A percentile compares a stretch with the other conserved stretches of the same genome.
These are phyloP conservation scores for Fusarium oligoseptatum DNA, from an alignment of 2,329 filamentous ascomycete species.

Conservation along the genomic window DNA sequence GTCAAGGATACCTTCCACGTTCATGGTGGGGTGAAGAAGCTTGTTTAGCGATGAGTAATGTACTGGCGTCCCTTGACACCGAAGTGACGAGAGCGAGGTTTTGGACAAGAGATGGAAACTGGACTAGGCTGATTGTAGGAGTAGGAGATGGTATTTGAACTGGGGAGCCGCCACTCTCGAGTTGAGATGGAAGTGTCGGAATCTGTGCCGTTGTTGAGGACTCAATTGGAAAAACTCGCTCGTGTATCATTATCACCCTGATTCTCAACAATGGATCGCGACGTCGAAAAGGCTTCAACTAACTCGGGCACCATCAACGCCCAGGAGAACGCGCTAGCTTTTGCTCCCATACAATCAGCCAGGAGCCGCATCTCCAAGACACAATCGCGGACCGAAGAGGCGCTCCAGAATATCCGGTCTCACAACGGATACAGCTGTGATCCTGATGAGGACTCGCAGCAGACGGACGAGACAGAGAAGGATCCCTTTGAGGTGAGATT, in stretches of 20 bases:
- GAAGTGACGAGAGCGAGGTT: slow-evolving; percentile 3
- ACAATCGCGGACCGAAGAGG: slow-evolving; percentile 20
- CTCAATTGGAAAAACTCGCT: background rate
- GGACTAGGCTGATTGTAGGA: background rate
- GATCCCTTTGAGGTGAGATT: slow-evolving; percentile 78
- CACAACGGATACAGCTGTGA: slow-evolving; percentile 61
- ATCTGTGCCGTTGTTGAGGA: background rate
- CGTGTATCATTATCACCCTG: background rate
- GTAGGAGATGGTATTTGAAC: slow-evolving; percentile 18
- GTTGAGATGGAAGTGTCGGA: background rate
- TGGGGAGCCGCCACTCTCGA: background rate
- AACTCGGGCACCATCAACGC: slow-evolving; percentile 13
- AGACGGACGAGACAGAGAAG: slow-evolving; percentile 44
- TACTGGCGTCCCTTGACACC: slow-evolving; percentile 2
- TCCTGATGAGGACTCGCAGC: slow-evolving; percentile 20
- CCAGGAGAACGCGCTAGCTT: slow-evolving; percentile 3
- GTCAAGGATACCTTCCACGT: background rate
- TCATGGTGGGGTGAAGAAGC: slow-evolving; percentile 1
- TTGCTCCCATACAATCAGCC: slow-evolving; percentile 30
- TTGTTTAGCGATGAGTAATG: slow-evolving; percentile 14
- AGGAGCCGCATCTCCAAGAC: slow-evolving; percentile 11
- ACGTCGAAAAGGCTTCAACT: slow-evolving; percentile 44
- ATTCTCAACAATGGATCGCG: slow-evolving; percentile 38
- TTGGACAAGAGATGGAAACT: background rate
- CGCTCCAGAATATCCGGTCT: slow-evolving; percentile 51